Base-by-base conservation (phyloP, 345 rosid species). In the Salix exigua region DNA sequence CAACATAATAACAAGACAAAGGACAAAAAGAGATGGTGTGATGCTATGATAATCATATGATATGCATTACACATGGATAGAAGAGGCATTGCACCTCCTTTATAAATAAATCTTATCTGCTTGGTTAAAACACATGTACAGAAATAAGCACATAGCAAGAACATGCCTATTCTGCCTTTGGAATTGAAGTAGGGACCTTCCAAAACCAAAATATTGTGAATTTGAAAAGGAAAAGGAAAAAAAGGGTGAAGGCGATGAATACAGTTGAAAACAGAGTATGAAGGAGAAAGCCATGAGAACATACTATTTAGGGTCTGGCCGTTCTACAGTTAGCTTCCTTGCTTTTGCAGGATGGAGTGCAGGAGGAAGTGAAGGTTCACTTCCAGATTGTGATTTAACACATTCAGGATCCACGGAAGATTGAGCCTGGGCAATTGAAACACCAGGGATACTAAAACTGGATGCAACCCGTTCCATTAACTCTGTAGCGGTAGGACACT, bases 391-490 rank as follows among this genome's bases (percentile, higher is more conserved):
- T 40, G 72, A 70, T 55, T 75, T 80, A 75, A 63, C 71, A 61
- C 75, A 70, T 33, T 80, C 82, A 80, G 75, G 77, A 38, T 80
- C 82, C 33, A 77, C 51, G 18, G 76, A 58, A 68, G 72, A 82
- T 75, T 65, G 85, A 62, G 66, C 69, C 80, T 76, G 73, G 13
- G 78, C 66, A 78, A 50, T 75, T 70, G 79, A 75, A 75, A 75
- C 71, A 62, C 71, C 79, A 18, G 68, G 62, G 19, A 71, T 55
- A 71, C 72, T 75, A 75, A 58, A 80, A 61, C 83, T 80, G 70
- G 83, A 80, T 23, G 73, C 83, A 51, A 80, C 83, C 21, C 53
- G 83, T n/a, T 80, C 83, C n/a, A 80, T 75, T 63, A 71, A 66
- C 67, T 80, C 83, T 53, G 73, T 55, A 51, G 55, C 75, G 38